Evolutionary conservation across 192 early-diverging fungal genomes (phyloP), one percentile per base, ranked within the genome.

Genomic region (Linnemannia zychae): DNA sequence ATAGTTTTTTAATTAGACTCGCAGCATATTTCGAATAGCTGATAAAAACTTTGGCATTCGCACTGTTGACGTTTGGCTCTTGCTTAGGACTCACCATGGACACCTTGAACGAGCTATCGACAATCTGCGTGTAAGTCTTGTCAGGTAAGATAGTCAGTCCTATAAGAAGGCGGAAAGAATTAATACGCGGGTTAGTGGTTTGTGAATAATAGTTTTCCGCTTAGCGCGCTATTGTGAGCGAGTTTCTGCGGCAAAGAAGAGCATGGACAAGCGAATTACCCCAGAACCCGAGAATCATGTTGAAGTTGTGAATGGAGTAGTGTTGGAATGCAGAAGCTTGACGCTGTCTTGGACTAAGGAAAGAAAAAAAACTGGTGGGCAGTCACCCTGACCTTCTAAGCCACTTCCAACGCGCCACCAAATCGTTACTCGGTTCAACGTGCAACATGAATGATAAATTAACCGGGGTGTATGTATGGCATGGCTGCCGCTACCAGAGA

Each of bases 61-160:
- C 40, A 6, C 40, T 9, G 40, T 44, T 44, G 40, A 44, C 40
- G 28, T 7, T 57, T 49, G 0, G 24, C 16, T 22, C 20, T 33
- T 40, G 22, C 1, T 36, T 36, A 36, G n/a, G 15, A 75, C 82
- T 85, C 90, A 95, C 95, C 88, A 95, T 95, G 40, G 94, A 92
- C 67, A 98, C 73, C 69, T 93, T 91, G 91, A 98, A 97, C n/a
- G 94, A 87, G 67, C 89, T 86, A 68, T 96, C 94, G 36, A 97
- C 95, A 31, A 90, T 87, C 78, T 97, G 95, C 70, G 92, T 91
- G 83, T 95, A 96, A 36, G 94, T 92, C 88, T 95, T 95, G 66
- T 90, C 90, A 66, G 94, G 93, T 31, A 90, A 88, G 68, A 96
- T 90, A 72, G 91, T 92, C 65, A 97, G 87, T 71, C 94, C 91